Base-by-base conservation (phyloP, 768 basidiomycete genomes). In the Hericium coralloides region DNA sequence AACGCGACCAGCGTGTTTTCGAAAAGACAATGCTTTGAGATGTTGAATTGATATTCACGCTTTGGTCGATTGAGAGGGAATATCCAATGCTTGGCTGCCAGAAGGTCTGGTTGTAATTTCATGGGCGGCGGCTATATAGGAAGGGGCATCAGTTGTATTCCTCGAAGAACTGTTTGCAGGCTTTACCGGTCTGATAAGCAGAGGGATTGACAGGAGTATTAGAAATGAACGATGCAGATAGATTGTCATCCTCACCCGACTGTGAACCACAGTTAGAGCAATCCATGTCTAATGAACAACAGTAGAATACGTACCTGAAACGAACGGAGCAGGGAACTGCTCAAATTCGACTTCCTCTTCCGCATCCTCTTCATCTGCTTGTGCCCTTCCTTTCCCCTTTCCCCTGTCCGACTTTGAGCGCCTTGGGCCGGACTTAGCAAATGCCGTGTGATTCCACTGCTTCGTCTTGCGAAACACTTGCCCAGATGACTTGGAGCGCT, bases 41-140 rank as follows among this genome's bases (percentile, higher is more conserved):
- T 98, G 58, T 97, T 95, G 68, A 79, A 95, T 64, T 99, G 97
- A 65, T 98, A 99, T 62, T 90, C 88, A 60, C 97, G 87, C 63
- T 90, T 88, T 0, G 87, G 82, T 37, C 81, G 78, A 67, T 98
- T 98, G 14, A 89, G 76, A 2, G 97, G 97, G 69, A 87, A 99
- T 55, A 97, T 82, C 87, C 94, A 98, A 52, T 89, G 88, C 62
- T 82, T 85, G 6, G 81, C 81, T 55, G 87, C 88, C 22, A 92
- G 76, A n/a, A 82, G 74, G 66, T 97, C 94, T 9, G 85, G 76
- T 52, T 74, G 71, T 25, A 92, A 74, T 69, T 89, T 92, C 88
- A 94, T 92, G 0, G 82, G 78, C 4, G 80, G 83, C 36, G 81
- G 79, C 89, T 89, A 8, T 23, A 52, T 38, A 41, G 31, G 17